A percentile compares a stretch with the other conserved stretches of the same genome.
These are phyloP conservation scores for Mortierella sp. DNA, from an alignment of 371 early-diverging fungal species.

Conservation along the genomic window DNA sequence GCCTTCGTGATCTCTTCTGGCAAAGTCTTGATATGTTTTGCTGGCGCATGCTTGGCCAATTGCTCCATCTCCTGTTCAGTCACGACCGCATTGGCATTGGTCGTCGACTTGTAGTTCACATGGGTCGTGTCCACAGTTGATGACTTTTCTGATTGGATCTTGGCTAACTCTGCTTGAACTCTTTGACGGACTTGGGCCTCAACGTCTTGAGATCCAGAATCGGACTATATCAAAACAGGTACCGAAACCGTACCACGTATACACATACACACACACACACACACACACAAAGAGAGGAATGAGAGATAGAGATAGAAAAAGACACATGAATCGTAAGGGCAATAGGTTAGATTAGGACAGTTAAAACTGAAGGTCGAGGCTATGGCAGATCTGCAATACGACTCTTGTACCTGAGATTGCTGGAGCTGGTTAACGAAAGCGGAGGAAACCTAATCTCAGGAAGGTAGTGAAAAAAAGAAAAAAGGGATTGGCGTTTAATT, in stretches of 20 bases:
- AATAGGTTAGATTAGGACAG: too few species aligned
- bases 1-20: constrained; percentile 57
- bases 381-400: background rate
- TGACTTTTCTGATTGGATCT: constrained; percentile 41
- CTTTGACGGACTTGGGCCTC: constrained; percentile 53
- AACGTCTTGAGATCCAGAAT: constrained; percentile 42
- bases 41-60: constrained; percentile 29
- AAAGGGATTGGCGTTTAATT: background rate
- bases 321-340: background rate
- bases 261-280: background rate
- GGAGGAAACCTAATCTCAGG: constrained; percentile 38
- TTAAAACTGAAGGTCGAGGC: too few species aligned
- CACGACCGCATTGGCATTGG: constrained; percentile 48
- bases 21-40: constrained; percentile 48
- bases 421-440: constrained; percentile 48
- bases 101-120: constrained; percentile 43
- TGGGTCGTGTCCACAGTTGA: constrained; percentile 30
- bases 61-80: constrained; percentile 55
- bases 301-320: background rate
- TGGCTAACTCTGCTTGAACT: constrained; percentile 48
- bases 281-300: background rate
- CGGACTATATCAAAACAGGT: constrained; percentile 14
- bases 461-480: background rate
- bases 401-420: constrained; percentile 35
- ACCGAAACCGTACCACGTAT: background rate